These are phyloP conservation scores for Microsporum canis DNA, from an alignment of 2,329 filamentous ascomycete species.

Conservation along the genomic window DNA sequence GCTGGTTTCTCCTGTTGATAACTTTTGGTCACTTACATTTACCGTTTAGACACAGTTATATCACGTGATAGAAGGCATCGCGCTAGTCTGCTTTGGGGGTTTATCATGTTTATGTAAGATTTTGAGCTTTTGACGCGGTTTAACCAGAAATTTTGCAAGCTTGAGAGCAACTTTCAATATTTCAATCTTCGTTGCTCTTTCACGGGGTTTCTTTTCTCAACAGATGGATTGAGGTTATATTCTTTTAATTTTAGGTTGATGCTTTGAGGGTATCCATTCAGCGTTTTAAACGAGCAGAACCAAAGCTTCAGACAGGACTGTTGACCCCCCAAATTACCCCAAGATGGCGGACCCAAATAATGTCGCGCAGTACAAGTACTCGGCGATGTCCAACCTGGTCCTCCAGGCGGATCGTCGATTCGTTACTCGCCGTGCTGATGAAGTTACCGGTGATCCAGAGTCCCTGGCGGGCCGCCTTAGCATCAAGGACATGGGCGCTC, in stretches of 20 bases:
- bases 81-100: background rate
- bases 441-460: conserved; percentile 93
- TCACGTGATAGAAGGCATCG: background rate
- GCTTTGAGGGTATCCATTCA: background rate
- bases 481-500: conserved; percentile 86
- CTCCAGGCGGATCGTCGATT: conserved; percentile 98
- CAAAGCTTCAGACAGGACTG: background rate
- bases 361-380: conserved; percentile 97
- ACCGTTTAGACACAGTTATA: background rate
- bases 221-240: background rate
- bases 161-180: background rate
- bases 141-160: conserved; percentile 1
- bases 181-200: background rate
- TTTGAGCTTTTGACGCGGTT: background rate
- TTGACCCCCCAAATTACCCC: conserved; percentile 8
- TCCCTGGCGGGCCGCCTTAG: conserved; percentile 89
- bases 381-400: conserved; percentile 99
- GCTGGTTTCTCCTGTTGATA: background rate
- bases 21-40: background rate
- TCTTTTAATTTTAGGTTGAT: background rate
- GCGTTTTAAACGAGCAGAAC: background rate
- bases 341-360: conserved; percentile 60
- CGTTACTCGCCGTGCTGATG: conserved; percentile 80
- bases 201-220: background rate
- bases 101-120: background rate